Evolutionary conservation across 176 grass and related monocot genomes (phyloP), one percentile per base, ranked within the genome.

Genomic region (Olyra latifolia): DNA sequence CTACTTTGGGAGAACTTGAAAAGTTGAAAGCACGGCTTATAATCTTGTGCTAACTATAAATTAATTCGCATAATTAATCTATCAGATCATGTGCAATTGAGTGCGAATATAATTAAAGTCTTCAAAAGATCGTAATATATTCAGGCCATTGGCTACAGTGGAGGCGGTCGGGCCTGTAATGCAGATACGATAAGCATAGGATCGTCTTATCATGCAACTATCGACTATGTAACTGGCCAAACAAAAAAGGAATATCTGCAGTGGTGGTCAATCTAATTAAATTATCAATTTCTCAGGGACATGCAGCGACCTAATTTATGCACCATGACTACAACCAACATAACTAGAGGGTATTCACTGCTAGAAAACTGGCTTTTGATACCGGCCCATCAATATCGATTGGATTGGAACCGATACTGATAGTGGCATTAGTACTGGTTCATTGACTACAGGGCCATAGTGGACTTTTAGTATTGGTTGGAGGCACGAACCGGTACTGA

Each of bases 241-340:
- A 49, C 55, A 22, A 55, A n/a, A 20, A 20, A 53, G 5, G 0
- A 35, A 3, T 22, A 3, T 22, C n/a, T 55, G 8, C 53, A 58
- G 24, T 58, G 75, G 75, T 35, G 43, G 11, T 63, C 43, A 73
- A 55, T n/a, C 38, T 41, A 41, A 74, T n/a, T 41, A 41, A 74
- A 16, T 30, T 57, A 20, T 25, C 32, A 74, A 23, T 23, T 39
- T 39, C 54, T 12, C n/a, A 46, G 9, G 30, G 30, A 45, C 30
- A 78, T 52, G 46, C 46, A 52, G 61, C 45, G n/a, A 77, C 75
- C 76, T 41, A 79, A 66, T 79, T 79, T 53, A 66, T 66, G 76
- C 76, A 52, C 61, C 62, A 66, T 66, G 58, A 8, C 30, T 41
- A 1, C 42, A 62, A 62, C 29, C 58, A 62, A 61, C 40, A 30